phyloP scores from a whole-genome alignment of 2,329 filamentous ascomycete genomes.

The Coccinonectria pachysandricola region DNA sequence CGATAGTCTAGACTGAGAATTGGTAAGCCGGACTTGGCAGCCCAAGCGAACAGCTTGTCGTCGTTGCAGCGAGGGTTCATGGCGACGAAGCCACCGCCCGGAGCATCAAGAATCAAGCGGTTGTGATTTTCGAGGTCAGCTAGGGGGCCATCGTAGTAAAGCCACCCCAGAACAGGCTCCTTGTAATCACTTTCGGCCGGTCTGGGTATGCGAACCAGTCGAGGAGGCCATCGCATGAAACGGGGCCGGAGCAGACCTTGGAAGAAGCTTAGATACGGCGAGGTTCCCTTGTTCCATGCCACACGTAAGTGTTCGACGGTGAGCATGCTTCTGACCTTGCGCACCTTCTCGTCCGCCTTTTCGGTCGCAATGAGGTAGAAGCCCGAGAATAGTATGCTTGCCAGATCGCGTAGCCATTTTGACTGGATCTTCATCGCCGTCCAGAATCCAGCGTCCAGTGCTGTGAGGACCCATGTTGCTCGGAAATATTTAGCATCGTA shows the following conservation, averaged over 20 bases:
- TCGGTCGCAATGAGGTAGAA: constrained; percentile 93
- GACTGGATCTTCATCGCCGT: constrained; percentile 83
- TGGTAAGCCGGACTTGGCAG: constrained; percentile 77
- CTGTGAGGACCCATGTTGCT: constrained; percentile 93
- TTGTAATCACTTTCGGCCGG: constrained; percentile 71
- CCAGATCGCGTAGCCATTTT: constrained; percentile 72
- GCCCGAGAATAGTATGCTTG: constrained; percentile 71
- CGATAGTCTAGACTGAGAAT: constrained; percentile 82
- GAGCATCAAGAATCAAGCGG: constrained; percentile 77
- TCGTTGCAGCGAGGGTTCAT: constrained; percentile 95
- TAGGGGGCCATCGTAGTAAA: constrained; percentile 87
- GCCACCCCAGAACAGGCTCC: constrained; percentile 75
- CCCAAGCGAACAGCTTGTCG: constrained; percentile 89
- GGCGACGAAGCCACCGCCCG: constrained; percentile 89
- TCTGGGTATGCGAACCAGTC: constrained; percentile 73
- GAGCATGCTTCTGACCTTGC: constrained; percentile 75
- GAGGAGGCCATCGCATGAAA: constrained; percentile 70
- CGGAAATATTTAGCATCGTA: constrained; percentile 90
- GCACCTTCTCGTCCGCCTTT: constrained; percentile 90
- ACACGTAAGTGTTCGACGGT: constrained; percentile 87
- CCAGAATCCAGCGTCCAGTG: constrained; percentile 94
- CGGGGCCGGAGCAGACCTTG: constrained; percentile 65
- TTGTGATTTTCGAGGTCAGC: constrained; percentile 66
- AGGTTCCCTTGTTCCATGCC: constrained; percentile 90
- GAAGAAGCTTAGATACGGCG: constrained; percentile 70